Percentiles rank a stretch among this genome's conserved stretches.
phyloP scores from a whole-genome alignment of 1,284 basidiomycete genomes.

The Mycena sp. region DNA sequence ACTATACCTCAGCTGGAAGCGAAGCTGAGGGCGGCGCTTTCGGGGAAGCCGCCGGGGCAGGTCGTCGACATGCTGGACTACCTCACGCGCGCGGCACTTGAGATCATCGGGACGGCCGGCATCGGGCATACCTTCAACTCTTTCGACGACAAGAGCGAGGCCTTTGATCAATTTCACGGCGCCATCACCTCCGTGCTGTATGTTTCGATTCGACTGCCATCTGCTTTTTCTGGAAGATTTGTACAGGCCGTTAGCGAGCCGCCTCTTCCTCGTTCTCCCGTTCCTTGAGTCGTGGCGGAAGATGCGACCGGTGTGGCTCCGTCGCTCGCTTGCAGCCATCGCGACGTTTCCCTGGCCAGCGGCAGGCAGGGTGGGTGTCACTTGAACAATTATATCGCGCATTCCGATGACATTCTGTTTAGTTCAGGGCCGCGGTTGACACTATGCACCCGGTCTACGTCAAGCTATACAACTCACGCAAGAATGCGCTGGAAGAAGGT shows the following conservation, averaged over 20 bases:
- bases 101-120: constrained; percentile 50
- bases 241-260: constrained; percentile 34
- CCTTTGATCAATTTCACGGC: constrained; percentile 34
- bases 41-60: constrained; percentile 29
- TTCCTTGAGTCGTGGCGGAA: constrained; percentile 37
- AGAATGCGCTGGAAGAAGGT: constrained; percentile 29
- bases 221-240: background rate
- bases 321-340: constrained; percentile 27
- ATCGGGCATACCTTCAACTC: constrained; percentile 51
- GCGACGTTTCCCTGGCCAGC: constrained; percentile 35
- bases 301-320: constrained; percentile 37
- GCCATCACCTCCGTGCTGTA: constrained; percentile 12
- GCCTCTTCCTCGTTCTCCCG: constrained; percentile 38
- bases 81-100: constrained; percentile 47
- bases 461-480: constrained; percentile 29
- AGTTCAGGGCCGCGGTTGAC: constrained; percentile 38
- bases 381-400: background rate
- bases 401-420: no score
- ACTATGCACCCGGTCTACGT: constrained; percentile 35
- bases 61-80: constrained; percentile 45
- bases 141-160: constrained; percentile 39
- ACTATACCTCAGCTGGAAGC: constrained; percentile 30
- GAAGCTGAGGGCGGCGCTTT: constrained; percentile 31
- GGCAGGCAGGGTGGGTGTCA: constrained; percentile 31
- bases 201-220: background rate